Conservation (phyloP, 306 rosid genomes). For the Prunus dulcis region DNA sequence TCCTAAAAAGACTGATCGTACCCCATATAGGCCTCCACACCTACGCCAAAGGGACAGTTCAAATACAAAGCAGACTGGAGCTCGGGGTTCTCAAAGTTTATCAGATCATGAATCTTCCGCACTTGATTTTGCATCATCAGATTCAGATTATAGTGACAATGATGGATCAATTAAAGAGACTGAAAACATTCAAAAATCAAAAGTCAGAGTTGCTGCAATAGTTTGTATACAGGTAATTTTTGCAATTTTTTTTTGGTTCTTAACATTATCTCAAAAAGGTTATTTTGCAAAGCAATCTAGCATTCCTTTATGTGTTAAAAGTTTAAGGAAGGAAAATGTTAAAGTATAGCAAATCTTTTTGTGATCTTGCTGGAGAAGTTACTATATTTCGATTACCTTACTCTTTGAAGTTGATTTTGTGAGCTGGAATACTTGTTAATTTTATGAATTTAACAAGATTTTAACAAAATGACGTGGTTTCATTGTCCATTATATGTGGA, state of each 20-base stretch:
- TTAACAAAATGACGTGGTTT: neutral
- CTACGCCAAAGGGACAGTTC: conserved; percentile 63
- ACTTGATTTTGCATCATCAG: conserved; percentile 64
- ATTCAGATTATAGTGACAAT: conserved; percentile 89
- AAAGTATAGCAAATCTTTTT: neutral
- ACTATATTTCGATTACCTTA: neutral
- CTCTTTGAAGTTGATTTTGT: neutral
- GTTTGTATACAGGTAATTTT: conserved; percentile 77
- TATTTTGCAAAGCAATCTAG: neutral
- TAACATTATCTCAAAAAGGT: no score
- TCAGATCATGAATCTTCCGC: conserved; percentile 56
- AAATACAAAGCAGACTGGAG: conserved; percentile 40
- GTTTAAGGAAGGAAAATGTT: neutral
- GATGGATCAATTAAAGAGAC: conserved; percentile 62
- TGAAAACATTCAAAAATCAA: conserved; percentile 46
- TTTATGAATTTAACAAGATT: neutral
- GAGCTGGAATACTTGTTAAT: neutral
- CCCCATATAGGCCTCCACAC: conserved; percentile 90
- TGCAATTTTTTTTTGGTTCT: neutral
- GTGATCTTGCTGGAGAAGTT: neutral
- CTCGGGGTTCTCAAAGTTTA: conserved; percentile 32
- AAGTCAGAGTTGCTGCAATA: conserved; percentile 83
- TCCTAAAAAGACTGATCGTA: conserved; percentile 35
- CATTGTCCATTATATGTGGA: neutral
- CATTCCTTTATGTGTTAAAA: neutral